Conservation (phyloP, 306 rosid species). For the Heteromeles arbutifolia region DNA sequence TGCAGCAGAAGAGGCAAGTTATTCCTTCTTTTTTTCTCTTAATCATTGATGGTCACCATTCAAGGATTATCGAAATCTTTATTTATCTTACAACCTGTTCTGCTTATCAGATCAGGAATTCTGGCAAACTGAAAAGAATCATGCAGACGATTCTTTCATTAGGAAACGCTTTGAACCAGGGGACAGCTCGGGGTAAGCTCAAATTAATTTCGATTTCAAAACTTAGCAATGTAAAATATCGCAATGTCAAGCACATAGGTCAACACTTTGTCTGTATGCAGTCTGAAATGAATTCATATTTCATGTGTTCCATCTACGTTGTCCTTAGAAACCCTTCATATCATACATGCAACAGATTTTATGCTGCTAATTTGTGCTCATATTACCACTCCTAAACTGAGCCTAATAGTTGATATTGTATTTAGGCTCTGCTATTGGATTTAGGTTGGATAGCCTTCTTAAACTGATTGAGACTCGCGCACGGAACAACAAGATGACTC, state of each 20-base stretch:
- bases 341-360: neutral
- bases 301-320: neutral
- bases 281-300: neutral
- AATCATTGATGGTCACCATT: neutral
- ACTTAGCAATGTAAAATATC: neutral
- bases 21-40: constrained; percentile 12
- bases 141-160: constrained; percentile 94
- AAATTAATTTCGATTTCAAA: constrained; percentile 9
- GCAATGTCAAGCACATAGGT: neutral
- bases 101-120: constrained; percentile 62
- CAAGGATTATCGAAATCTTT: neutral
- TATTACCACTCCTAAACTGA: neutral
- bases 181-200: constrained; percentile 86
- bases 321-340: neutral
- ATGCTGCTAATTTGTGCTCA: neutral
- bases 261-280: neutral
- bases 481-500: constrained; percentile 76
- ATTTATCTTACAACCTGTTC: constrained; percentile 9
- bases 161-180: constrained; percentile 96
- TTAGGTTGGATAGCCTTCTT: constrained; percentile 82
- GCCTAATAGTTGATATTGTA: neutral
- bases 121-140: constrained; percentile 81
- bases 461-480: constrained; percentile 83
- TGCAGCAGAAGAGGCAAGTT: constrained; percentile 76
- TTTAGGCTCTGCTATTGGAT: constrained; percentile 80